Conservation (phyloP, 2,329 filamentous ascomycete genomes). For the Ophiostoma perfectum region DNA sequence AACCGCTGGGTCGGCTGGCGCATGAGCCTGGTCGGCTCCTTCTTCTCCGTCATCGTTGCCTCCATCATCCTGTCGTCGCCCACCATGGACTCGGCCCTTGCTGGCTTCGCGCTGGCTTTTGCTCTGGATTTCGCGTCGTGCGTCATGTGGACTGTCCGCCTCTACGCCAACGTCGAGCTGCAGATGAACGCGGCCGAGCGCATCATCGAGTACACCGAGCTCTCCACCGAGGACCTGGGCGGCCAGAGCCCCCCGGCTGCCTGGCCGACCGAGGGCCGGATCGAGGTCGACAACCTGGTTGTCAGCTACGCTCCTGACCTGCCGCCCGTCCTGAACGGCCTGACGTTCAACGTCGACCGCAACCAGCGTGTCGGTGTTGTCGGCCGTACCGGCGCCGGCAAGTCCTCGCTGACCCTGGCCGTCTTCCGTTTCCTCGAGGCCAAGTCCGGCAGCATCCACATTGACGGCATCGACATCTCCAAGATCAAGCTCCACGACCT, state of each 20-base stretch:
- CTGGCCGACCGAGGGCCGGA: constrained; percentile 68
- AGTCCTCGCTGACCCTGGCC: constrained; percentile 68
- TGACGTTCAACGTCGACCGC: constrained; percentile 60
- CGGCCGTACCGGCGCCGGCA: constrained; percentile 72
- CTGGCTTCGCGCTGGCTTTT: constrained; percentile 71
- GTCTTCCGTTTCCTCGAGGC: constrained; percentile 74
- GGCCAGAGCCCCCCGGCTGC: constrained; percentile 59
- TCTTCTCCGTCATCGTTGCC: constrained; percentile 62
- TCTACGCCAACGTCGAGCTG: constrained; percentile 66
- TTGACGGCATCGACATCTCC: constrained; percentile 71
- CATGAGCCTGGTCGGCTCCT: constrained; percentile 62
- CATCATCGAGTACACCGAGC: constrained; percentile 66
- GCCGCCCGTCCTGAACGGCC: constrained; percentile 62
- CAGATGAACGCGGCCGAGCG: constrained; percentile 76
- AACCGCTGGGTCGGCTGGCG: constrained; percentile 74
- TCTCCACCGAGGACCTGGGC: constrained; percentile 60
- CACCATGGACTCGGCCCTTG: constrained; percentile 61
- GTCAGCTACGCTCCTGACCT: constrained; percentile 67
- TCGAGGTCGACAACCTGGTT: constrained; percentile 68
- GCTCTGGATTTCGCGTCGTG: constrained; percentile 61
- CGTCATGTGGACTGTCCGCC: constrained; percentile 61
- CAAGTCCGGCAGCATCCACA: constrained; percentile 57
- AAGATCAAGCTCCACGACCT: constrained; percentile 65
- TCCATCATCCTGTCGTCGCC: constrained; percentile 57
- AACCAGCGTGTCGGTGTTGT: constrained; percentile 72